Base-by-base conservation (phyloP, 331 rosid species). In the Pyrus hybrid region DNA sequence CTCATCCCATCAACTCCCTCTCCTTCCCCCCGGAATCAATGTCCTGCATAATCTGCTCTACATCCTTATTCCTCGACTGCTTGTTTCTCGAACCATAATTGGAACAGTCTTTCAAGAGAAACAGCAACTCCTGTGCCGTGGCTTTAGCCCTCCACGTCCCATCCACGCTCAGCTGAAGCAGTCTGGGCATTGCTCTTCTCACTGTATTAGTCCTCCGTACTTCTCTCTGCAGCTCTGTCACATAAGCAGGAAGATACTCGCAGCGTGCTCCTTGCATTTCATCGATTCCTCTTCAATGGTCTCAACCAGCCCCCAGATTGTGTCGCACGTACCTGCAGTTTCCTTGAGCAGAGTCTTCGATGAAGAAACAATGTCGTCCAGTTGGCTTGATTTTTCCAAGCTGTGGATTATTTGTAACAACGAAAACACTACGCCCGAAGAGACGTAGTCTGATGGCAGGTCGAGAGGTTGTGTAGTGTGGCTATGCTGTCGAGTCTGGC, bases 141-240 rank as follows among this genome's bases (percentile, higher is more conserved):
- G 72, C 65, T 75, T 80, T 88, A 13, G 91, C 94, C 49, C 1
- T 35, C 12, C 43, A 2, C 43, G 12, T 35, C 43, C 43, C 43
- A 35, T 35, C 43, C 43, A 35, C 11, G 41, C 12, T 35, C 12
- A 35, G 43, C 43, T 35, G 12, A 8, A 35, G 43, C 43, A 35
- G 43, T 35, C 43, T 8, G 43, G 12, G 43, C 43, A 8, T 35
- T 35, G 43, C 43, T 96, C 97, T 49, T 88, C 94, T 76, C 85
- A 79, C 71, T 90, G 66, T n/a, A 90, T 88, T 85, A 87, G 4
- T 54, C 78, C 96, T 81, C 94, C 80, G 80, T 88, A 92, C 43
- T 78, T 92, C 35, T 92, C 96, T 69, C 97, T 80, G 70, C 96
- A 83, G 58, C 91, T 90, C 68, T 83, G 85, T 75, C 96, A 92